A percentile compares a stretch with the other conserved stretches of the same genome.
These are phyloP conservation scores for Typha latifolia DNA, from an alignment of 176 grass and related monocot species.

Conservation along the genomic window DNA sequence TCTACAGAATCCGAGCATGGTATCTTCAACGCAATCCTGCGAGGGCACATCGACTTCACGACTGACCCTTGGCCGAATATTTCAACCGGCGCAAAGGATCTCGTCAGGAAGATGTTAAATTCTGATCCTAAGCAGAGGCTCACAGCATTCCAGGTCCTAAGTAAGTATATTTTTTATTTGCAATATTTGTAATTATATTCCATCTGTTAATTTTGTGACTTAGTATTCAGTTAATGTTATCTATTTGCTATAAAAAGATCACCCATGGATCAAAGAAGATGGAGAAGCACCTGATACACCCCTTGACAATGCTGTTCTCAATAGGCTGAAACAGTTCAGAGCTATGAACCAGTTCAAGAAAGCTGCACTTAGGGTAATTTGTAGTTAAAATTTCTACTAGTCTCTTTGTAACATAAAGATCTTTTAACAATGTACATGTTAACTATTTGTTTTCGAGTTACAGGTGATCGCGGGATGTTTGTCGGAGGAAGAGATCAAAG, in stretches of 20 bases:
- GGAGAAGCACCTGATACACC: slow-evolving; percentile 77
- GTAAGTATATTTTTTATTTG: slow-evolving; percentile 12
- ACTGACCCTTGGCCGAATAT: slow-evolving; percentile 72
- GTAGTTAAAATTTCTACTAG: not conserved
- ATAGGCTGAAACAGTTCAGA: slow-evolving; percentile 78
- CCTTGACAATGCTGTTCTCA: slow-evolving; percentile 73
- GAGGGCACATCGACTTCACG: slow-evolving; percentile 61
- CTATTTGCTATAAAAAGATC: slow-evolving; percentile 31
- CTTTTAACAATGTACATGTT: not conserved
- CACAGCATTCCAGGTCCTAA: slow-evolving; percentile 67
- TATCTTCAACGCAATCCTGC: slow-evolving; percentile 76
- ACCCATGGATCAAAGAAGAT: slow-evolving; percentile 90
- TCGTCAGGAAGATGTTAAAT: slow-evolving; percentile 76
- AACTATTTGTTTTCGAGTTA: not conserved
- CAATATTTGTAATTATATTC: not conserved
- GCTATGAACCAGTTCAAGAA: slow-evolving; percentile 96
- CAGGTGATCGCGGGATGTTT: slow-evolving; percentile 74
- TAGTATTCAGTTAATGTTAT: not conserved
- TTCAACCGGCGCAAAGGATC: slow-evolving; percentile 56
- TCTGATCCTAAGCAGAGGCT: slow-evolving; percentile 65
- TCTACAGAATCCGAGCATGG: slow-evolving; percentile 62
- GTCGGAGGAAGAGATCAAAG: slow-evolving; percentile 78
- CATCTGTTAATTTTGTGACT: not conserved
- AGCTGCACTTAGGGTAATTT: slow-evolving; percentile 58
- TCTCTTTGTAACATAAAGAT: not conserved